Conservation (phyloP, 805 yeast species). For the Cyberlindnera americana region DNA sequence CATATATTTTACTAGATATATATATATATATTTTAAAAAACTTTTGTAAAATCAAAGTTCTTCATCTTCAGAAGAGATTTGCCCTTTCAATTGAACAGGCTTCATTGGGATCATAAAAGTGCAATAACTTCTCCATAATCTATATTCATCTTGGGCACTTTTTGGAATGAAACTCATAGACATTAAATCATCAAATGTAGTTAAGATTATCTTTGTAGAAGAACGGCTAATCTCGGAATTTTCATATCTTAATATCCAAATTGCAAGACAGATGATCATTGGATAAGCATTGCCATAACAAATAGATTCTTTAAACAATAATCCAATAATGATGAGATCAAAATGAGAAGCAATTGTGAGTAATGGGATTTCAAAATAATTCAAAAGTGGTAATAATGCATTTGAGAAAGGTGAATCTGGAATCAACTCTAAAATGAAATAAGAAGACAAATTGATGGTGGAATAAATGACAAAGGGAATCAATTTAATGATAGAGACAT, state of each 20-base stretch:
- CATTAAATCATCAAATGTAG: conserved; percentile 9
- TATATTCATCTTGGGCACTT: conserved; percentile 7
- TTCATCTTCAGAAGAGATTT: too few relatives aligned
- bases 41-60: too few relatives aligned
- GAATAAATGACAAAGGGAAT: conserved; percentile 41
- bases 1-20: too few relatives aligned
- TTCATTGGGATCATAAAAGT: conserved; percentile 16
- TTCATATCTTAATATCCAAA: conserved; percentile 39
- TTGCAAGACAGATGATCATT: conserved; percentile 31
- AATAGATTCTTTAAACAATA: conserved; percentile 30
- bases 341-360: conserved; percentile 36
- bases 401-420: conserved; percentile 31
- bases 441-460: conserved; percentile 35
- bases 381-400: conserved; percentile 36
- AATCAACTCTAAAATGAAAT: conserved; percentile 31
- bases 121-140: conserved; percentile 10
- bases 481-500: conserved; percentile 32
- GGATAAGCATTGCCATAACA: conserved; percentile 28
- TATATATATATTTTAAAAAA: too few relatives aligned
- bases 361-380: conserved; percentile 36
- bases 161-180: conserved; percentile 6
- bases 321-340: conserved; percentile 33
- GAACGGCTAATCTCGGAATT: conserved; percentile 29
- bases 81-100: not conserved
- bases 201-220: conserved; percentile 18